Evolutionary conservation across 257 asterid species (phyloP).

Genomic region (Osmanthus fragrans): DNA sequence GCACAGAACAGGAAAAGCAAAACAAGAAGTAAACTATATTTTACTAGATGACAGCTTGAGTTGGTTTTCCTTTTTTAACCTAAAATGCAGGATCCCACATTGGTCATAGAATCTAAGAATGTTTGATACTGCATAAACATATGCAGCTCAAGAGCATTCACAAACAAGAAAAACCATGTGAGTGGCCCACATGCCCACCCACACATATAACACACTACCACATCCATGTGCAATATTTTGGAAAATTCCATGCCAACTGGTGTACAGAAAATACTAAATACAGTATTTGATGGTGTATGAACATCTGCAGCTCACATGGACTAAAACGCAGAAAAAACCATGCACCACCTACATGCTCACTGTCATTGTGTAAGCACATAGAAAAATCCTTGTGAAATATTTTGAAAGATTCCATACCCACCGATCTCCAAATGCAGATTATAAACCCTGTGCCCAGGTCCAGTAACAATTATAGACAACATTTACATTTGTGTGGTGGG

Average conservation of each 20-base stretch:
- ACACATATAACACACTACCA: neutral
- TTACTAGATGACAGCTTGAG: no score
- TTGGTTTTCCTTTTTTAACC: no score
- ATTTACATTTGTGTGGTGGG: neutral
- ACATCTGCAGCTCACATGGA: neutral
- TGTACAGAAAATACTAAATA: neutral
- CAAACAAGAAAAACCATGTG: neutral
- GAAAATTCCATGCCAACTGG: neutral
- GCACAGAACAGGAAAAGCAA: no score
- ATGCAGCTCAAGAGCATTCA: neutral
- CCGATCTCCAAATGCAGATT: neutral
- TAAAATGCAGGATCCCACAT: no score
- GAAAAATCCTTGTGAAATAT: neutral
- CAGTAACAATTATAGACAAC: neutral
- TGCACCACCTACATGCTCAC: neutral
- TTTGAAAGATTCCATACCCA: neutral
- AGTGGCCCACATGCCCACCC: neutral
- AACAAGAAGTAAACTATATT: no score
- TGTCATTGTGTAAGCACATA: neutral
- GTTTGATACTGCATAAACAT: neutral
- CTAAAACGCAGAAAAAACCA: neutral
- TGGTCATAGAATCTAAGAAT: neutral
- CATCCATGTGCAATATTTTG: neutral
- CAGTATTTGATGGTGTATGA: neutral
- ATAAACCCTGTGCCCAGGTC: neutral